phyloP scores from a whole-genome alignment of 148 eudicot species.

The Heliamphora exappendiculata region DNA sequence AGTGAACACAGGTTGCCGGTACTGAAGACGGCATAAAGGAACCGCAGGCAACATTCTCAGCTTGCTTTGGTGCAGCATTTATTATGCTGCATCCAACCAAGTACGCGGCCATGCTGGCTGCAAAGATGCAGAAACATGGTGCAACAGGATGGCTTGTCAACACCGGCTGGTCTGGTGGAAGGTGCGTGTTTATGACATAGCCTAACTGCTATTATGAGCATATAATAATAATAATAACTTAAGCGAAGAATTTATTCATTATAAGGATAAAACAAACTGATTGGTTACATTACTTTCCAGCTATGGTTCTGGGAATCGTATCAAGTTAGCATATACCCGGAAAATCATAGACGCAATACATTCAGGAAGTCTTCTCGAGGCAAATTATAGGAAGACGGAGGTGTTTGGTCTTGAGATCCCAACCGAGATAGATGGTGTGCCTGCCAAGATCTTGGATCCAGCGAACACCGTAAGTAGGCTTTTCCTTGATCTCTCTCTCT shows the following conservation, averaged over 20 bases:
- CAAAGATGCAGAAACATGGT: constrained; percentile 70
- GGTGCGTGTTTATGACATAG: constrained; percentile 22
- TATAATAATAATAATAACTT: background rate
- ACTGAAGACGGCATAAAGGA: constrained; percentile 74
- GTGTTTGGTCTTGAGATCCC: constrained; percentile 85
- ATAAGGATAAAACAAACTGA: background rate
- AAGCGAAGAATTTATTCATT: background rate
- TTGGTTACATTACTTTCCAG: constrained; percentile 22
- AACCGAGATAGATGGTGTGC: constrained; percentile 55
- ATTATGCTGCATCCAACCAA: constrained; percentile 81
- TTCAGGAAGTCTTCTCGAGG: constrained; percentile 47
- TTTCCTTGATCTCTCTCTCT: background rate
- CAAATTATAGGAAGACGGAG: constrained; percentile 47
- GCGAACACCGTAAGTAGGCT: constrained; percentile 51
- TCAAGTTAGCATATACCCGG: constrained; percentile 66
- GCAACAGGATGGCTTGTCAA: constrained; percentile 82
- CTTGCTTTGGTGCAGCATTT: constrained; percentile 84
- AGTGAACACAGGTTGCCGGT: constrained; percentile 50
- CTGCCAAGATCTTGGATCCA: constrained; percentile 74
- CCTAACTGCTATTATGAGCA: background rate
- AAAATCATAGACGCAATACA: constrained; percentile 74
- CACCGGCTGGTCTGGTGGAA: constrained; percentile 88
- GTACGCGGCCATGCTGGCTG: constrained; percentile 76
- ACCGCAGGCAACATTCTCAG: constrained; percentile 76
- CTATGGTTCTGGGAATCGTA: constrained; percentile 75